Base-by-base conservation (phyloP, 495 filamentous ascomycete species). In the Rostrohypoxylon terebratum region DNA sequence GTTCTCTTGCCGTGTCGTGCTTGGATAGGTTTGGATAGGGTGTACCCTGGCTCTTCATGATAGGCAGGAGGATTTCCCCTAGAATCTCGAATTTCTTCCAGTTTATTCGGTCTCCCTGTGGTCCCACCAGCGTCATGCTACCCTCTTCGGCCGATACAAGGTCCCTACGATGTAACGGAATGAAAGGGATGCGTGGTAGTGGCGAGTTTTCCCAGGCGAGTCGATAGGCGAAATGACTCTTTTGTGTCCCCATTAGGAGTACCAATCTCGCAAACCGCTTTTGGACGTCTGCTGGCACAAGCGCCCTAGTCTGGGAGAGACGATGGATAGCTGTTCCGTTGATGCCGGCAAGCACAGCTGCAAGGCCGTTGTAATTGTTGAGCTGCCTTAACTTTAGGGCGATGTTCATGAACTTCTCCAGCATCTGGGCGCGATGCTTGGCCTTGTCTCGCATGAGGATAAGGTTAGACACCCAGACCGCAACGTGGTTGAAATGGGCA, bases 71-170 rank as follows among this genome's bases (percentile, higher is more conserved):
- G 23, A 97, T 91, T 65, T 98, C 94, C 4, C 94, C 93, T 82
- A 98, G 90, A 18, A 99, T 91, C 82, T 98, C 94, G 72, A 98
- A 98, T 75, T 99, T 99, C 82, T 91, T 94, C 96, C 96, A 99
- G 77, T 98, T 98, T 75, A 99, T 93, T 44, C 92, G 86, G 64
- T 91, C 89, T 16, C 83, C 86, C 64, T 91, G 89, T 21, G 91
- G 87, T 20, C 90, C 90, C 9, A 97, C 83, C 76, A 96, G 94
- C 11, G 96, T 98, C 68, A 87, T 86, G 78, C 96, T 98, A 21
- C 96, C 96, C 80, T 96, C 93, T 77, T 97, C 93, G 4, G 96
- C 96, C 18, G 91, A 91, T 5, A 97, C 93, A 31, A 99, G 83
- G 80, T 99, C 96, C 38, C 94, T 87, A 23, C 91, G 87, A 77